These are phyloP conservation scores for Wallacemonas collosoma DNA, from an alignment of 208 protist genomes.

Conservation along the genomic window DNA sequence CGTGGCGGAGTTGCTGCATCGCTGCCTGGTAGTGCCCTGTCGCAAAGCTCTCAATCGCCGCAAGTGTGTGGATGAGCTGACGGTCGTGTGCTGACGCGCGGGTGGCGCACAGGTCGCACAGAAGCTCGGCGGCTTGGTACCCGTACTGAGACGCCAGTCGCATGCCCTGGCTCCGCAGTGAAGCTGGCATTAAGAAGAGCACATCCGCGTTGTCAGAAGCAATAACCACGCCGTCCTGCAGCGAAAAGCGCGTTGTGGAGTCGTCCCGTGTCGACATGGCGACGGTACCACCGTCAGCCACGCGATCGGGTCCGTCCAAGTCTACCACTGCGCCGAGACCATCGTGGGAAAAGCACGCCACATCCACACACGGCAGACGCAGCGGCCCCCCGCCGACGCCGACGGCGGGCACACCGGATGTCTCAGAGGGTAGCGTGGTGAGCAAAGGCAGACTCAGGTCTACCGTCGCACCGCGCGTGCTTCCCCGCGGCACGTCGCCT, in stretches of 20 bases:
- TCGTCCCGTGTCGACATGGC: not conserved
- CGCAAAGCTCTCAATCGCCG: slow-evolving; percentile 48
- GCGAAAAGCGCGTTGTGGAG: not conserved
- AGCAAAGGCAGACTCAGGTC: slow-evolving; percentile 70
- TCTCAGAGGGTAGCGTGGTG: slow-evolving; percentile 20
- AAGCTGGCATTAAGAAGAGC: slow-evolving; percentile 35
- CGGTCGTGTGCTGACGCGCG: slow-evolving; percentile 37
- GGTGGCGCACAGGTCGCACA: slow-evolving; percentile 63
- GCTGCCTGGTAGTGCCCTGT: slow-evolving; percentile 35
- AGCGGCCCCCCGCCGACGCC: slow-evolving; percentile 11
- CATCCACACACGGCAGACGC: slow-evolving; percentile 24
- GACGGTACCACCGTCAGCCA: no score
- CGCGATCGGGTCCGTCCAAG: not conserved
- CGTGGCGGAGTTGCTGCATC: slow-evolving; percentile 48
- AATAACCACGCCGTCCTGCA: slow-evolving; percentile 35
- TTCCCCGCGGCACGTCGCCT: not conserved
- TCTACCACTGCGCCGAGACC: slow-evolving; percentile 7
- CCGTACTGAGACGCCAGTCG: slow-evolving; percentile 24
- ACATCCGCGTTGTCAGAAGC: slow-evolving; percentile 33
- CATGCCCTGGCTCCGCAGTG: slow-evolving; percentile 33
- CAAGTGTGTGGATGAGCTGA: slow-evolving; percentile 32
- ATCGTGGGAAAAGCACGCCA: slow-evolving; percentile 16
- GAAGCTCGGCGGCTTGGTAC: slow-evolving; percentile 45
- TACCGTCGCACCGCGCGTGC: slow-evolving; percentile 28
- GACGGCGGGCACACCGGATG: not conserved